Conservation (phyloP, 768 basidiomycete species). For the Xerocomellus dryophilus region DNA sequence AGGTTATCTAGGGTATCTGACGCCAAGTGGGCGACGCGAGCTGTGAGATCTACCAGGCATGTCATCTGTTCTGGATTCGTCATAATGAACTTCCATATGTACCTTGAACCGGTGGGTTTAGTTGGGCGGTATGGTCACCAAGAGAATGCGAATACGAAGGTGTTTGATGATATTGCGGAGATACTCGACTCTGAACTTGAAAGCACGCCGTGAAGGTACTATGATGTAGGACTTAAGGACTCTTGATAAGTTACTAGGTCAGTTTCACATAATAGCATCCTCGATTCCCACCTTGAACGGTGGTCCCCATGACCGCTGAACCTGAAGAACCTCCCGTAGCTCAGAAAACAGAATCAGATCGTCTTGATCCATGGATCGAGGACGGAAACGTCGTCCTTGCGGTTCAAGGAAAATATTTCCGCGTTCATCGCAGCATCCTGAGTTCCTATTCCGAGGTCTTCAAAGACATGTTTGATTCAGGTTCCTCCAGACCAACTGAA, state of each 20-base stretch:
- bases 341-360: conserved; percentile 1
- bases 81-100: neutral
- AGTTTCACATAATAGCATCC: too few species aligned
- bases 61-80: neutral
- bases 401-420: conserved; percentile 2
- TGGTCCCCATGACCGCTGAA: neutral
- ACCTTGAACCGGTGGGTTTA: neutral
- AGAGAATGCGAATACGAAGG: neutral
- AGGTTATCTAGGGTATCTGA: neutral
- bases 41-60: neutral
- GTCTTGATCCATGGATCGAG: conserved; percentile 4
- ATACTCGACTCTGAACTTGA: too few species aligned
- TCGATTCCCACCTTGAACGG: too few species aligned
- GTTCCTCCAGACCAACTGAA: neutral
- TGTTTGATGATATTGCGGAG: neutral
- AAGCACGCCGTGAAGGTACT: too few species aligned
- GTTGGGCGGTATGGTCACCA: neutral
- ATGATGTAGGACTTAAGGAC: too few species aligned
- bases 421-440: conserved; percentile 4
- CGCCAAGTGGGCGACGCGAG: neutral
- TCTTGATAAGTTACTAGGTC: too few species aligned
- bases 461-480: conserved; percentile 5
- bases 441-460: conserved; percentile 3
- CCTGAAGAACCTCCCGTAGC: neutral
- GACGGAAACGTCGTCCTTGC: conserved; percentile 8